Evolutionary conservation across 352 stramenopile species (phyloP).

Genomic region (Pythium angustatum): DNA sequence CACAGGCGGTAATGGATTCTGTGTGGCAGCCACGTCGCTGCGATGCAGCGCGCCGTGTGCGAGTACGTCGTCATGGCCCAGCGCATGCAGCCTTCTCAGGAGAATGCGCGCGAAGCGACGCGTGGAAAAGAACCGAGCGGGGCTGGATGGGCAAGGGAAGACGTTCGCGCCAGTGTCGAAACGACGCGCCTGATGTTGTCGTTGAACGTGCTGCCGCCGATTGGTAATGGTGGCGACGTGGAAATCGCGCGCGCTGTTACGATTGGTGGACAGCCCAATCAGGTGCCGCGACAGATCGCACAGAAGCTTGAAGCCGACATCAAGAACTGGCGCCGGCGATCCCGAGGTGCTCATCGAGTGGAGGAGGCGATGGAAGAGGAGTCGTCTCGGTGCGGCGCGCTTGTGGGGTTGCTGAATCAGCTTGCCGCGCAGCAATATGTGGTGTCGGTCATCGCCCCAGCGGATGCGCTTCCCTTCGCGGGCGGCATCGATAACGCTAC

Average conservation of each 20-base stretch:
- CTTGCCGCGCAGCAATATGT: slow-evolving; percentile 22
- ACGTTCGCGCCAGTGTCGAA: slow-evolving; percentile 1
- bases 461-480: slow-evolving; percentile 20
- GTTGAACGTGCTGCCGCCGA: slow-evolving; percentile 18
- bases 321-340: slow-evolving; percentile 13
- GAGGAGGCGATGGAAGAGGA: background rate
- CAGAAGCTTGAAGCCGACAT: slow-evolving; percentile 19
- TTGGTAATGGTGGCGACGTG: slow-evolving; percentile 4
- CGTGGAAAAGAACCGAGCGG: too few relatives aligned
- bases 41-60: slow-evolving; percentile 15
- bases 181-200: slow-evolving; percentile 22
- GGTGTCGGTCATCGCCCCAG: slow-evolving; percentile 31
- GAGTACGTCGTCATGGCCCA: slow-evolving; percentile 28
- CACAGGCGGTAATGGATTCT: background rate
- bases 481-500: background rate
- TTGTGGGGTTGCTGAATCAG: slow-evolving; percentile 13
- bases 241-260: slow-evolving; percentile 22
- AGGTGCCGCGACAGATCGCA: slow-evolving; percentile 13
- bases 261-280: slow-evolving; percentile 15
- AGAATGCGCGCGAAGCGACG: slow-evolving; percentile 10
- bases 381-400: background rate
- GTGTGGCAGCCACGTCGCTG: slow-evolving; percentile 9
- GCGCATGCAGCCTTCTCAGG: slow-evolving; percentile 15
- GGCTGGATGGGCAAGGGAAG: too few relatives aligned
- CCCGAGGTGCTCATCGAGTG: background rate